Conservation (phyloP, 441 rosid species). For the Adansonia grandidieri region DNA sequence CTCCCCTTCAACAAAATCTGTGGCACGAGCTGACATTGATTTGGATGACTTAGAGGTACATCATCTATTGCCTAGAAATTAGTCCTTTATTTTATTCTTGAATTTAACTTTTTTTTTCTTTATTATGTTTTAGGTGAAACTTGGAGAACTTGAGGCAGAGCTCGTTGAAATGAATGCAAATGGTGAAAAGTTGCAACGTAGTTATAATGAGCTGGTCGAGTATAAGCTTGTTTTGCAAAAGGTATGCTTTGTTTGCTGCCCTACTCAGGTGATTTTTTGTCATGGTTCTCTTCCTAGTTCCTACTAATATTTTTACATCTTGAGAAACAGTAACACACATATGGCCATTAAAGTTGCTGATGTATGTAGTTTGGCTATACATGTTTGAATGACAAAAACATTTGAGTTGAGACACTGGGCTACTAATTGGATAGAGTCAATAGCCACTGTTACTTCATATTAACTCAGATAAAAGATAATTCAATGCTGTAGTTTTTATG, state of each 20-base stretch:
- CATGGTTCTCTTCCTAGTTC: neutral
- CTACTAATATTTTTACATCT: neutral
- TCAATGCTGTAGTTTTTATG: neutral
- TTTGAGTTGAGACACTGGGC: neutral
- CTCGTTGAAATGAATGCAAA: slow-evolving; percentile 87
- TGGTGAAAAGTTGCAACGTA: slow-evolving; percentile 71
- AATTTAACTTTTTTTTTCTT: slow-evolving; percentile 19
- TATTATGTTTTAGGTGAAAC: slow-evolving; percentile 54
- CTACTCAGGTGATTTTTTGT: slow-evolving; percentile 2
- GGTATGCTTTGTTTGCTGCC: slow-evolving; percentile 50
- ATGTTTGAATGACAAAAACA: neutral
- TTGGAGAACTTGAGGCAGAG: slow-evolving; percentile 90
- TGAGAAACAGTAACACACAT: slow-evolving; percentile 1
- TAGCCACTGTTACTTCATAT: neutral
- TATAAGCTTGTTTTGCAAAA: slow-evolving; percentile 79
- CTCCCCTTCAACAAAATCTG: slow-evolving; percentile 46
- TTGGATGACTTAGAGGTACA: slow-evolving; percentile 77
- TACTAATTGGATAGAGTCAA: neutral
- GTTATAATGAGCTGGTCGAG: slow-evolving; percentile 79
- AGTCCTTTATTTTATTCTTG: slow-evolving; percentile 18
- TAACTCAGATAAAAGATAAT: slow-evolving; percentile 3
- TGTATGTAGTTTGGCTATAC: neutral
- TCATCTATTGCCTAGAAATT: slow-evolving; percentile 19
- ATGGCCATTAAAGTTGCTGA: neutral
- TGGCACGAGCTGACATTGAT: slow-evolving; percentile 42